Evolutionary conservation across 306 rosid species (phyloP).

Genomic region (Canavalia ensiformis): DNA sequence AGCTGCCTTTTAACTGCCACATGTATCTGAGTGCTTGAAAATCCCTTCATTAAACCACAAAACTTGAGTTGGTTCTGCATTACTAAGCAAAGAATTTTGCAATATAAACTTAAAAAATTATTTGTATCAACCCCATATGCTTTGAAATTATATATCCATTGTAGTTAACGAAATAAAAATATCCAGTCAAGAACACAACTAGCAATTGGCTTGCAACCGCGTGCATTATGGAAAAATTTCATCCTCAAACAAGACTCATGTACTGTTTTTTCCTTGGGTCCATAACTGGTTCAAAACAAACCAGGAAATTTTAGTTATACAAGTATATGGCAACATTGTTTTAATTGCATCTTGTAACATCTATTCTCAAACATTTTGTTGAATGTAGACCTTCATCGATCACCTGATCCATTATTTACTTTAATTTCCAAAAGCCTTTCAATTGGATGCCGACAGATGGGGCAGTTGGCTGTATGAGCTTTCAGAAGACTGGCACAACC

Average conservation of each 20-base stretch:
- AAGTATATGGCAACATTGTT: not conserved
- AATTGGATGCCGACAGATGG: not conserved
- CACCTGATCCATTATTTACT: not conserved
- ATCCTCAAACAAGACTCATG: not conserved
- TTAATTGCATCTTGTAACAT: not conserved
- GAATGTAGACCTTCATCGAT: not conserved
- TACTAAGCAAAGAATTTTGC: no score
- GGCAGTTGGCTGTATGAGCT: conserved; percentile 1
- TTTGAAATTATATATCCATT: no score
- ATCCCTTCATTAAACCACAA: no score
- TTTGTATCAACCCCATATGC: no score
- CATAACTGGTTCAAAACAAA: not conserved
- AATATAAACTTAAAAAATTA: no score
- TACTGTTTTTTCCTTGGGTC: not conserved
- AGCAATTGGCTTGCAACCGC: not conserved
- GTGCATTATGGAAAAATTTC: not conserved
- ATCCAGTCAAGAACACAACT: no score
- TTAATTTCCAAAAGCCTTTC: conserved; percentile 6
- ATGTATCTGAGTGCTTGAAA: no score
- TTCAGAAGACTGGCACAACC: conserved; percentile 23
- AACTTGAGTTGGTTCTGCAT: no score
- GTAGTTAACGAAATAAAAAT: no score
- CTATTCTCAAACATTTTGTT: not conserved
- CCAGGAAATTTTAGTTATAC: not conserved
- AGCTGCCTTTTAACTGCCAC: no score